A percentile compares a stretch with the other conserved stretches of the same genome.
These are phyloP conservation scores for Gymnopilus dilepis DNA, from an alignment of 768 basidiomycete genomes.

Conservation along the genomic window DNA sequence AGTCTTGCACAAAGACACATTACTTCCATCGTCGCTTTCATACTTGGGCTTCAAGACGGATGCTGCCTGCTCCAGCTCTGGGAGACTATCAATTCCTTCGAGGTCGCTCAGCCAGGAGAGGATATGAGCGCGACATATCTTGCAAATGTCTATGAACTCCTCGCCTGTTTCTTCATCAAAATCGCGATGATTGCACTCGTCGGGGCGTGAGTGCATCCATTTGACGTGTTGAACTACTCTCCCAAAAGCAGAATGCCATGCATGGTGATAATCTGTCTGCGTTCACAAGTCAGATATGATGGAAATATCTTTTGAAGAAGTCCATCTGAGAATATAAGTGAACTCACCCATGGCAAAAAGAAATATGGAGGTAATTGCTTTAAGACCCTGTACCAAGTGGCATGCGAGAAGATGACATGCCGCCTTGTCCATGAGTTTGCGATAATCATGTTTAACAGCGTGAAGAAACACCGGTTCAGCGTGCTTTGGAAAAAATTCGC, in stretches of 20 bases:
- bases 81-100: background rate
- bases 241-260: background rate
- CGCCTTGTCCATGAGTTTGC: background rate
- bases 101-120: background rate
- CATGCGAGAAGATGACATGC: background rate
- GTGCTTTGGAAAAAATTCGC: conserved; percentile 2
- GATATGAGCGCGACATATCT: background rate
- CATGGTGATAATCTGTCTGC: background rate
- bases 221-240: too few relatives aligned
- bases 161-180: background rate
- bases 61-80: background rate
- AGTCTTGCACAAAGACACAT: background rate
- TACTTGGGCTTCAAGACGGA: background rate
- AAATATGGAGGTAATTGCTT: background rate
- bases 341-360: background rate
- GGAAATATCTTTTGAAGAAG: background rate
- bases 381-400: background rate
- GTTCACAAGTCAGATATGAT: background rate
- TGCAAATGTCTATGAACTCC: background rate
- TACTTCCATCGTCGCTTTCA: background rate
- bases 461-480: background rate
- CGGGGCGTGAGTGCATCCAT: too few relatives aligned
- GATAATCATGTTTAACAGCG: background rate
- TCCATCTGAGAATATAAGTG: background rate
- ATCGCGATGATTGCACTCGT: background rate